Evolutionary conservation across 2,329 filamentous ascomycete genomes (phyloP), one percentile per base, ranked within the genome.

Genomic region (Aspergillus sp.): DNA sequence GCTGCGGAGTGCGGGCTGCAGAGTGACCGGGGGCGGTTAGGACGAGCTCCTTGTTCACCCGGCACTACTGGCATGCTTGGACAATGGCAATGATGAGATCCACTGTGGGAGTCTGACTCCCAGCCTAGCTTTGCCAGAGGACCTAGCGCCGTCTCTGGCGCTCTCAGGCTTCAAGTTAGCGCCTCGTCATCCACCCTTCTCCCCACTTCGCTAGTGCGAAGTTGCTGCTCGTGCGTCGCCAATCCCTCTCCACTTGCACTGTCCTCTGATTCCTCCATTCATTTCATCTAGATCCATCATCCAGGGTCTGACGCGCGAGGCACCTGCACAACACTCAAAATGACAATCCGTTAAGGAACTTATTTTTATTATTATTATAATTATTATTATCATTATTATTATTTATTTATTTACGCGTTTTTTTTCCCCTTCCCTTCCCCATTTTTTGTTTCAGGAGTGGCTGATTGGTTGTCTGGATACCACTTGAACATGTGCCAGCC

Each of bases 221-320:
- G 55, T 61, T 66, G 65, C 64, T 68, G 70, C 70, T 72, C 73
- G 69, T 69, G 57, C 71, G 67, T 67, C 62, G 66, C 68, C 66
- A 71, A 71, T 70, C 65, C 67, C 57, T 69, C 68, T 68, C 68
- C 66, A 68, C 70, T 52, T 57, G 59, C 50, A 57, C 59, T n/a
- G 15, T 61, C 35, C 35, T 37, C 35, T 37, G 35, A 37, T 61
- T 65, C 62, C 67, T 57, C 61, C 61, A 61, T 66, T 65, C 61
- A 58, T 47, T 62, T 61, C 68, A 73, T 75, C 72, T 75, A 76
- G 73, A 73, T 33, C 27, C 27, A 25, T 48, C 27, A 25, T 75
- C 71, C 68, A 73, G 71, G 72, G 71, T 71, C 71, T 74, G 69
- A 76, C 71, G 71, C 72, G 73, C 70, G 67, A 74, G 69, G 70